Evolutionary conservation across 345 rosid species (phyloP), one percentile per base, ranked within the genome.

Genomic region (Clarkia xantiana): DNA sequence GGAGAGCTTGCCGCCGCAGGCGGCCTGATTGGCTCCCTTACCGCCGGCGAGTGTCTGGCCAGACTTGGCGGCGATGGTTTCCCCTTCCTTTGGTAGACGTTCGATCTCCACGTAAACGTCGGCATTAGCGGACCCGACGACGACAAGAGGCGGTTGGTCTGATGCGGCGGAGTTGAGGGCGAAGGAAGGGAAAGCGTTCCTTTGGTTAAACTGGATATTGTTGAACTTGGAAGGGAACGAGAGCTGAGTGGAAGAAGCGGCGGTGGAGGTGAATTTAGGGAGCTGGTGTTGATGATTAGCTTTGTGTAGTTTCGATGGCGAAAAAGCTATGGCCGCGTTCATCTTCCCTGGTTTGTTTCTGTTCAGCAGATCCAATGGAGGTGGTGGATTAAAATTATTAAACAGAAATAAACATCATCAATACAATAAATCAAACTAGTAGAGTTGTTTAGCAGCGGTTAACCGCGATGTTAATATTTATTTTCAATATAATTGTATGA

Each of bases 1-100:
- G 0, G 76, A 52, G 9, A 86, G 77, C 55, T 73, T 81, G 7
- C 73, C 86, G 14, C 89, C 86, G 46, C 97, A 90, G 0, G 86
- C 94, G 9, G 96, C 98, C 73, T 91, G 98, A 54, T 91, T 86
- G 16, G 93, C 98, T 5, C 96, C 98, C 61, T 84, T 86, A 15
- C 96, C 98, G 1, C 93, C 96, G 18, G 98, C 87, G 14, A 86
- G 83, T 0, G 83, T 84, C 68, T 75, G 82, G 9, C 93, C 82
- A 38, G 56, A 71, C 66, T 68, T 75, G 44, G 96, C 94, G 9
- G 96, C 78, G 42, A 91, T 61, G 39, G 96, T 91, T 62, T 86
- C 98, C 0, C 93, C 96, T 63, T 71, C 79, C 14, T 45, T 56
- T 44, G 96, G 96, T 1, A 86, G 63, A 44, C 90, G 73, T 18